These are phyloP conservation scores for Xylariaceae sp. DNA, from an alignment of 2,329 filamentous ascomycete genomes.

Conservation along the genomic window DNA sequence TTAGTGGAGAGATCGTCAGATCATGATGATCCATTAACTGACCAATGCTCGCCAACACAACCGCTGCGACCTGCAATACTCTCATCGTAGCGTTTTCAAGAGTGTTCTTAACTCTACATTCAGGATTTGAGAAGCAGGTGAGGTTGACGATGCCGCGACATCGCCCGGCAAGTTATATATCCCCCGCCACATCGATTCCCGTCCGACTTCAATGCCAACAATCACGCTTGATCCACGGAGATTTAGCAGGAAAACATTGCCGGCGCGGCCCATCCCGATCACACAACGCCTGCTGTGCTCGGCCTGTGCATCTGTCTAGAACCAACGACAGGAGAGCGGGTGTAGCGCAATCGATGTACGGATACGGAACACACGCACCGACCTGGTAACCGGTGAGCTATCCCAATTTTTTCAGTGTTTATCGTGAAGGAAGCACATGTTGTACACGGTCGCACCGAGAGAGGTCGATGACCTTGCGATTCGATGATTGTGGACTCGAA, in stretches of 20 bases:
- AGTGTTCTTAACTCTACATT: no score
- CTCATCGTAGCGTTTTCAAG: no score
- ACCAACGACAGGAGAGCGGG: neutral
- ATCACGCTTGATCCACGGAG: neutral
- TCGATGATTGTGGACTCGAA: neutral
- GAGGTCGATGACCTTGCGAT: neutral
- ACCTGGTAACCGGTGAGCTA: neutral
- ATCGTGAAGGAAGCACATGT: neutral
- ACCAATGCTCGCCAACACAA: neutral
- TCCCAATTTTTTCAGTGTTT: neutral
- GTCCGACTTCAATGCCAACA: neutral
- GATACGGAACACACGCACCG: neutral
- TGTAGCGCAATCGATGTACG: neutral
- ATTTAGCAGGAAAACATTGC: neutral
- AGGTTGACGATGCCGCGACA: no score
- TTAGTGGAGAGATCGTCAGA: neutral
- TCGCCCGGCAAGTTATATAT: no score
- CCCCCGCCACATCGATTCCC: constrained; percentile 4
- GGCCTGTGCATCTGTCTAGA: neutral
- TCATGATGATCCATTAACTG: constrained; percentile 4
- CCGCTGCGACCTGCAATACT: neutral
- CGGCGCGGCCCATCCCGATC: neutral
- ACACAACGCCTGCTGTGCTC: neutral
- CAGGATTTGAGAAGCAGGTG: no score
- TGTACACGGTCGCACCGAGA: neutral